A percentile compares a stretch with the other conserved stretches of the same genome.
These are phyloP conservation scores for Vitis rotundifolia DNA, from an alignment of 164 flowering plant genomes.

Conservation along the genomic window DNA sequence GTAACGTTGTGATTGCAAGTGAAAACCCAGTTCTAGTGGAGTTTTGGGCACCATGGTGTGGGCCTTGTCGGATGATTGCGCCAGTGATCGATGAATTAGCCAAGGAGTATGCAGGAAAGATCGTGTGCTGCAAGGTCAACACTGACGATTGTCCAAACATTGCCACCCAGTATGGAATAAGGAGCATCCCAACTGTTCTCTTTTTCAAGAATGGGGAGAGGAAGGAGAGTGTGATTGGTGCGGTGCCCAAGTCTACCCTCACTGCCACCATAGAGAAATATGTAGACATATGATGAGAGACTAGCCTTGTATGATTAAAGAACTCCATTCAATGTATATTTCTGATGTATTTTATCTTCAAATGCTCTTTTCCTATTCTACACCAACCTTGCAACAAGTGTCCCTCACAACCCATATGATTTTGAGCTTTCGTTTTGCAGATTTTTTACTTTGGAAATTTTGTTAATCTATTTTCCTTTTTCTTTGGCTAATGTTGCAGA, in stretches of 20 bases:
- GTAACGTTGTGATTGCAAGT: conserved; percentile 38
- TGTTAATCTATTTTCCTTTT: too few species aligned
- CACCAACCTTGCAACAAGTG: too few species aligned
- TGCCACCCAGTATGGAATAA: conserved; percentile 62
- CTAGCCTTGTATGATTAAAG: background rate
- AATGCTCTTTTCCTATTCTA: too few species aligned
- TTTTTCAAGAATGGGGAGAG: conserved; percentile 85
- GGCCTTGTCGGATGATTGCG: conserved; percentile 82
- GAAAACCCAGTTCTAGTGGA: conserved; percentile 64
- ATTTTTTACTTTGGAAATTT: too few species aligned
- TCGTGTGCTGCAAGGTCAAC: conserved; percentile 67
- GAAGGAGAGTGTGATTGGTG: conserved; percentile 76
- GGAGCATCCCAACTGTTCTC: conserved; percentile 80
- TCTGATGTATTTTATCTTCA: too few species aligned
- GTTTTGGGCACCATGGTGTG: conserved; percentile 97
- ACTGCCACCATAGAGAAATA: conserved; percentile 65
- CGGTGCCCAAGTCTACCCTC: conserved; percentile 73
- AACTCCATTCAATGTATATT: too few species aligned
- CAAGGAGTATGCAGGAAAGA: conserved; percentile 62
- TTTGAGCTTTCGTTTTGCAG: too few species aligned
- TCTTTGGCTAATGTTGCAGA: too few species aligned
- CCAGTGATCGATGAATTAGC: conserved; percentile 73
- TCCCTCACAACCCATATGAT: too few species aligned
- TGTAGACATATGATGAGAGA: conserved; percentile 22
- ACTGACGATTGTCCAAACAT: conserved; percentile 67